Conservation (phyloP, 2,329 filamentous ascomycete species). For the Pochonia chlamydosporia region DNA sequence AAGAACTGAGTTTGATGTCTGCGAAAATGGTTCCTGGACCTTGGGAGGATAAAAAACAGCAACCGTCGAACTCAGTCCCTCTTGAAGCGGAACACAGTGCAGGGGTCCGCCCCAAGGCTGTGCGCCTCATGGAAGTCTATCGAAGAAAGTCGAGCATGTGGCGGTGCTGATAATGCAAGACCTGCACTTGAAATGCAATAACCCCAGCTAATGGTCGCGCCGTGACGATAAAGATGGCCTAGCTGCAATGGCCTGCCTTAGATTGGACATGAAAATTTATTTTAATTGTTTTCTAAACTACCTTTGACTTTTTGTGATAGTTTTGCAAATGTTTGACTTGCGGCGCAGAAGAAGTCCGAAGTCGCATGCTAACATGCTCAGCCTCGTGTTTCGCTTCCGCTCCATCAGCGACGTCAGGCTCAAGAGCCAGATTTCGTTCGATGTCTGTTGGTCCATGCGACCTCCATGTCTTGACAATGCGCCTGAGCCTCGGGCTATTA, state of each 20-base stretch:
- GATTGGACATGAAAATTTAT: background rate
- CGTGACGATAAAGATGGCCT: background rate
- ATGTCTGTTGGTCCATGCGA: background rate
- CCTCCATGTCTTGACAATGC: too few relatives aligned
- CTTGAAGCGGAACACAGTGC: slow-evolving; percentile 13
- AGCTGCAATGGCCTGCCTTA: background rate
- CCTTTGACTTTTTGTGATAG: background rate
- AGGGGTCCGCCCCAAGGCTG: slow-evolving; percentile 20
- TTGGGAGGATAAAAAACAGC: background rate
- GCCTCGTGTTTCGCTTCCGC: background rate
- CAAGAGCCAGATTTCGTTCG: background rate
- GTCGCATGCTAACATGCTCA: slow-evolving; percentile 1
- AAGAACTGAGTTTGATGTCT: background rate
- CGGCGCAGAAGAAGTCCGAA: background rate
- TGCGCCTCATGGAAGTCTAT: slow-evolving; percentile 38
- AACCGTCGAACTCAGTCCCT: background rate
- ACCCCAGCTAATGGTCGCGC: background rate
- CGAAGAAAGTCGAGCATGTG: slow-evolving; percentile 35
- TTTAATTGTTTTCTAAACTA: background rate
- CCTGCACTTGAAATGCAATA: background rate
- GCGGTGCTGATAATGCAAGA: slow-evolving; percentile 23
- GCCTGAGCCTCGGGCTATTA: background rate
- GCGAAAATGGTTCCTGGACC: background rate
- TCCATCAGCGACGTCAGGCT: slow-evolving; percentile 1
- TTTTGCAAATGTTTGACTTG: background rate